Evolutionary conservation across 495 filamentous ascomycete genomes (phyloP), one percentile per base, ranked within the genome.

Genomic region (Elasticomyces elasticus): DNA sequence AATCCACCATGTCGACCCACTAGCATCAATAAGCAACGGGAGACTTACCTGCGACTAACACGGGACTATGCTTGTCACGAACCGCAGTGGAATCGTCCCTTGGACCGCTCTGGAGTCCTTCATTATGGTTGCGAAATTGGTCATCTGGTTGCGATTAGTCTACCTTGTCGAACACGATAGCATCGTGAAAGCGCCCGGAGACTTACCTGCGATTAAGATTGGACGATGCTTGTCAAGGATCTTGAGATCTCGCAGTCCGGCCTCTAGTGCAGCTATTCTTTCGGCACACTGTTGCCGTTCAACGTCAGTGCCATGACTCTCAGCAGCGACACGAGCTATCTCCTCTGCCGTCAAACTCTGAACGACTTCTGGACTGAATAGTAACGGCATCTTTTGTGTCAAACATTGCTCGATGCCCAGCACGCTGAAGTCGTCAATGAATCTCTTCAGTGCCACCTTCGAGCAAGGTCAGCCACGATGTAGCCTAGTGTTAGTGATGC

Each of bases 401-500:
- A 54, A 20, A 23, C 40, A 49, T 1, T 19, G 19, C 30, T 48
- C 41, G 17, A 56, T 51, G 5, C 28, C 53, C 15, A 35, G 48
- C 1, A 30, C 30, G 30, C 37, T 23, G 11, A 56, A 25, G 46
- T 50, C 46, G 47, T 56, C 46, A 19, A 56, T 27, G 53, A 51
- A 56, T 19, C 17, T 27, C 19, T 56, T 52, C 27, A 56, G 6
- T 20, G 44, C 53, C 20, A 50, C 46, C 53, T 56, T 37, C 31
- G 31, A 10, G 31, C 31, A 37, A 37, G 31, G 31, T 37, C 31
- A n/a, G 31, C n/a, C n/a, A n/a, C n/a, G n/a, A n/a, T n/a, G n/a
- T n/a, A n/a, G n/a, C n/a, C n/a, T n/a, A n/a, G n/a, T n/a, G n/a
- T n/a, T n/a, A n/a, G n/a, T n/a, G n/a, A n/a, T n/a, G n/a, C 30